Conservation (phyloP, 805 yeast species). For the Alloascoidea hylecoeti region DNA sequence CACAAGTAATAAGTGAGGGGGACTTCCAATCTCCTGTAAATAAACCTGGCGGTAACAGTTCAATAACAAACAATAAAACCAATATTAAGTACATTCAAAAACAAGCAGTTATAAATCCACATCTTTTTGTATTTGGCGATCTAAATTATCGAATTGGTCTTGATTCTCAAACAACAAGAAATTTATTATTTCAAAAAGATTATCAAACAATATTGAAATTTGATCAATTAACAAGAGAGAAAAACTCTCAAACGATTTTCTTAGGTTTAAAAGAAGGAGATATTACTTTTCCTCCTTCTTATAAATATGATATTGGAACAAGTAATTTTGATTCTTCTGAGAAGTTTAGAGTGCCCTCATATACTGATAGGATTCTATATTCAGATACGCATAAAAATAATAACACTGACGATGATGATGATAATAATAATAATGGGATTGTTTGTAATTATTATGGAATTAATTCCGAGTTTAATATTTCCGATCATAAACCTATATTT, state of each 20-base stretch:
- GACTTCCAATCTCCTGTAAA: background rate
- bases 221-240: slow-evolving; percentile 28
- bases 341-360: slow-evolving; percentile 68
- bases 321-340: slow-evolving; percentile 36
- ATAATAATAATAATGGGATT: slow-evolving; percentile 6
- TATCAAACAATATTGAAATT: slow-evolving; percentile 21
- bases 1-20: background rate
- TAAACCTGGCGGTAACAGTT: background rate
- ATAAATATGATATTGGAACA: slow-evolving; percentile 23
- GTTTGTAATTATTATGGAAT: slow-evolving; percentile 13
- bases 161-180: slow-evolving; percentile 15
- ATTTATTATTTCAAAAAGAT: slow-evolving; percentile 16
- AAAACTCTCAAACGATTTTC: slow-evolving; percentile 20
- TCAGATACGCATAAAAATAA: slow-evolving; percentile 13
- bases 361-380: slow-evolving; percentile 42
- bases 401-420: slow-evolving; percentile 5
- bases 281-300: slow-evolving; percentile 39
- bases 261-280: slow-evolving; percentile 31
- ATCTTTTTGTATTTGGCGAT: slow-evolving; percentile 34
- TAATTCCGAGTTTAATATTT: slow-evolving; percentile 17
- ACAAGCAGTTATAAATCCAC: background rate
- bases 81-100: too few species aligned
- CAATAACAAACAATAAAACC: too few species aligned
- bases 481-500: slow-evolving; percentile 46
- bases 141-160: slow-evolving; percentile 32